phyloP scores from a whole-genome alignment of 768 basidiomycete species.

The Pleurotus ostreatus region DNA sequence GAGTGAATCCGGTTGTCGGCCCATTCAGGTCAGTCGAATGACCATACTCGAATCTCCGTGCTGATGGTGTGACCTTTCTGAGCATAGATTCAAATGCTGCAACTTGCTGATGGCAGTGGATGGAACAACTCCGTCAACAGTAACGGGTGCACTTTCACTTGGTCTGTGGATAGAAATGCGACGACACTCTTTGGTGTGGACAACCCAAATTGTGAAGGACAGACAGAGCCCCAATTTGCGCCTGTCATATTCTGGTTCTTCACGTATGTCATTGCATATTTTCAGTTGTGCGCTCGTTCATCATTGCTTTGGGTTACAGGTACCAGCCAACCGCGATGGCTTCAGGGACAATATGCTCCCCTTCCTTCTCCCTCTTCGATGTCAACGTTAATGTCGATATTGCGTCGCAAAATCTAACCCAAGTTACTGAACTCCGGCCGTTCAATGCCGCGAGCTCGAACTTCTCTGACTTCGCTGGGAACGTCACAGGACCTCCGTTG shows the following conservation, averaged over 20 bases:
- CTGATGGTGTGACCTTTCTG: no score
- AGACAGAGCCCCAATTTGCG: constrained; percentile 29
- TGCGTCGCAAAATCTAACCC: constrained; percentile 36
- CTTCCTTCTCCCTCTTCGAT: constrained; percentile 39
- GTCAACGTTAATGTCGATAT: constrained; percentile 42
- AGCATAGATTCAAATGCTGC: constrained; percentile 23
- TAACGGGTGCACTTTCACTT: constrained; percentile 36
- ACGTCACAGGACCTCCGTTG: constrained; percentile 41
- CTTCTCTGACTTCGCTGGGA: constrained; percentile 36
- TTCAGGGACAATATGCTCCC: constrained; percentile 45
- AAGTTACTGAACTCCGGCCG: constrained; percentile 35
- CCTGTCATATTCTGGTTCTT: constrained; percentile 61
- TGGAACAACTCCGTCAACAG: constrained; percentile 43
- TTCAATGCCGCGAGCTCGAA: constrained; percentile 29
- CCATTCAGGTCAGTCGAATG: constrained; percentile 25
- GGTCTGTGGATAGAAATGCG: constrained; percentile 34
- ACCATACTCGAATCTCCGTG: no score
- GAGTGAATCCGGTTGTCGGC: constrained; percentile 39
- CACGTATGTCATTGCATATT: constrained; percentile 23
- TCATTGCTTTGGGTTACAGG: constrained; percentile 12
- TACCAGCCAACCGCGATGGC: constrained; percentile 33
- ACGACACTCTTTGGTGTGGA: constrained; percentile 38
- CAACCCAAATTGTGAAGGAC: background rate
- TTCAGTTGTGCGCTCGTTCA: background rate
- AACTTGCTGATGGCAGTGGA: constrained; percentile 21